Percentiles rank a stretch among this genome's conserved stretches.
These are phyloP conservation scores for Lipomyces oligophaga DNA, from an alignment of 805 yeast species.

Conservation along the genomic window DNA sequence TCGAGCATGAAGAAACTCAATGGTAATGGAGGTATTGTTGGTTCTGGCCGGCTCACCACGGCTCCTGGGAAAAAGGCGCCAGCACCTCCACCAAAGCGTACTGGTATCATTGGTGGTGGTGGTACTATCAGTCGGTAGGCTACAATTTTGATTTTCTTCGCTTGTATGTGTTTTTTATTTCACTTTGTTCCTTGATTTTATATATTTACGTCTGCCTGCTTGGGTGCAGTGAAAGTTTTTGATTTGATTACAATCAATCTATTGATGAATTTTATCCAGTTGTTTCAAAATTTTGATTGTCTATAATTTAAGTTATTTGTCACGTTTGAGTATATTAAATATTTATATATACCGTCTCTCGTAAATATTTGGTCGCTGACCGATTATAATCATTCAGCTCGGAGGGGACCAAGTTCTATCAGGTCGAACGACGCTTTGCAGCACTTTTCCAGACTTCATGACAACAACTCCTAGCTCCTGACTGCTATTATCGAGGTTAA, in stretches of 20 bases:
- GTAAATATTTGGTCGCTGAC: neutral
- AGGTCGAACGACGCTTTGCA: slow-evolving; percentile 16
- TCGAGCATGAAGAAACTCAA: slow-evolving; percentile 25
- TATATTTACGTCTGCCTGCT: neutral
- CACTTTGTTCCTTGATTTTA: neutral
- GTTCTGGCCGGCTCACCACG: slow-evolving; percentile 10
- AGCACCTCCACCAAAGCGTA: slow-evolving; percentile 28
- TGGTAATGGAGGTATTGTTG: slow-evolving; percentile 12
- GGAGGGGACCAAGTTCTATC: slow-evolving; percentile 17
- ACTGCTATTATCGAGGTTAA: too few relatives aligned
- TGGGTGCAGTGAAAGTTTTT: neutral
- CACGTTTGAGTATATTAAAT: neutral
- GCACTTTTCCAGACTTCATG: slow-evolving; percentile 2
- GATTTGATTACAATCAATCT: neutral
- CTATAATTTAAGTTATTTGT: neutral
- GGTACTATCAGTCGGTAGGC: slow-evolving; percentile 21
- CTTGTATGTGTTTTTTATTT: neutral
- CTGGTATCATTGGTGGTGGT: slow-evolving; percentile 23
- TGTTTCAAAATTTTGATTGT: neutral
- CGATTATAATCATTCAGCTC: neutral
- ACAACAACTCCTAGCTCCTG: slow-evolving; percentile 9
- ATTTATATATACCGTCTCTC: neutral
- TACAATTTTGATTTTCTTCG: neutral
- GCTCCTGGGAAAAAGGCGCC: slow-evolving; percentile 20
- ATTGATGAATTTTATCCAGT: neutral